phyloP scores from a whole-genome alignment of 345 rosid genomes.

The Melaleuca quinquenervia region DNA sequence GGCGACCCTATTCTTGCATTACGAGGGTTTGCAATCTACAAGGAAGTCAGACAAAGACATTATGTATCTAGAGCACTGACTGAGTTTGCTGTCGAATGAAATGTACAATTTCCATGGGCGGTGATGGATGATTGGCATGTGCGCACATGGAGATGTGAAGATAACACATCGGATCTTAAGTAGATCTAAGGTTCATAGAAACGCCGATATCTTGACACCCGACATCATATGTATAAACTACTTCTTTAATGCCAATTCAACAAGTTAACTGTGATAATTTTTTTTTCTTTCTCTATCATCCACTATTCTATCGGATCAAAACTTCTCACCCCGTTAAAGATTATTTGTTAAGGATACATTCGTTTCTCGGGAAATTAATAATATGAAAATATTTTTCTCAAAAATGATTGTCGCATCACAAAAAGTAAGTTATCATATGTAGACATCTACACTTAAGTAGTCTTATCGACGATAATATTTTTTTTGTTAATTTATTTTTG shows the following conservation, averaged over 20 bases:
- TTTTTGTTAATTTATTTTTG: not conserved
- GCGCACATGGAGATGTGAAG: not conserved
- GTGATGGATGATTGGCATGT: fast-evolving
- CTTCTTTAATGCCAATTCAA: no score
- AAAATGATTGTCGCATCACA: no score
- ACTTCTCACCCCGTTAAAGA: not conserved
- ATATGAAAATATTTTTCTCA: not conserved
- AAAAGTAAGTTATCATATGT: not conserved
- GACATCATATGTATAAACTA: not conserved
- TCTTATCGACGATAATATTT: not conserved
- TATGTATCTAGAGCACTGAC: not conserved
- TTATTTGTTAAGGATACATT: not conserved
- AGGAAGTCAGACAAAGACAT: not conserved
- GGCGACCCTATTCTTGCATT: not conserved
- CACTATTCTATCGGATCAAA: not conserved
- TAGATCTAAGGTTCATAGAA: not conserved
- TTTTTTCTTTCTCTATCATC: not conserved
- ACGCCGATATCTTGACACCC: fast-evolving
- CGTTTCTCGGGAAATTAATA: not conserved
- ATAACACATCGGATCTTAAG: not conserved
- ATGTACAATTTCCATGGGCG: fast-evolving
- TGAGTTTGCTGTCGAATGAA: not conserved
- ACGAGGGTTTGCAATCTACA: not conserved
- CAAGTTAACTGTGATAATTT: not conserved
- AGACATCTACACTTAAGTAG: not conserved